A percentile compares a stretch with the other conserved stretches of the same genome.
These are phyloP conservation scores for Neofusicoccum umdonicola DNA, from an alignment of 2,329 filamentous ascomycete genomes.

Conservation along the genomic window DNA sequence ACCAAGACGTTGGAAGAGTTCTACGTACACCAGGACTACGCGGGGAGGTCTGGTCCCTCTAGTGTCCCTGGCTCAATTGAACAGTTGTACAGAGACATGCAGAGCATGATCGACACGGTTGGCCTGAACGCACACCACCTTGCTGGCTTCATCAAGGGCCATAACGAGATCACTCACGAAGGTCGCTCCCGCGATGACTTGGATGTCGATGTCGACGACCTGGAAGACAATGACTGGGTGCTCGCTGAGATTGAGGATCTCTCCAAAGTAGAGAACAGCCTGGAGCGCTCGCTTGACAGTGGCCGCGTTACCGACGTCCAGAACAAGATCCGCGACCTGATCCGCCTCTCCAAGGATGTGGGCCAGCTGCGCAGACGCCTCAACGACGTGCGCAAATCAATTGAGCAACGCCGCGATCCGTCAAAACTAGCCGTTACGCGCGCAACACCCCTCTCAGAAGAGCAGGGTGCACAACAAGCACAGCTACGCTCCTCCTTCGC, in stretches of 20 bases:
- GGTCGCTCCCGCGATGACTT: constrained; percentile 65
- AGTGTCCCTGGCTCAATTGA: constrained; percentile 50
- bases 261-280: constrained; percentile 57
- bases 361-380: constrained; percentile 62
- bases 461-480: constrained; percentile 79
- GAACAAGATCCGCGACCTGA: constrained; percentile 66
- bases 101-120: constrained; percentile 90
- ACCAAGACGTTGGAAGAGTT: constrained; percentile 50
- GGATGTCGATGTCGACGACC: constrained; percentile 37
- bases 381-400: constrained; percentile 73
- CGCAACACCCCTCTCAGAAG: constrained; percentile 74
- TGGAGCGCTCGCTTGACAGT: constrained; percentile 64
- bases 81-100: constrained; percentile 70
- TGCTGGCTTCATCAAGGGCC: constrained; percentile 62
- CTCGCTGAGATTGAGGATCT: constrained; percentile 74
- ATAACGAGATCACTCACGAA: constrained; percentile 52
- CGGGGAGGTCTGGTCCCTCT: constrained; percentile 37
- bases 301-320: constrained; percentile 67
- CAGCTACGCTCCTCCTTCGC: constrained; percentile 76
- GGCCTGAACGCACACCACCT: constrained; percentile 77
- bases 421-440: constrained; percentile 63
- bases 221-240: constrained; percentile 65
- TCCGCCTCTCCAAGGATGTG: constrained; percentile 67
- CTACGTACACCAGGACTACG: constrained; percentile 54
- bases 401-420: constrained; percentile 68